Evolutionary conservation across 371 early-diverging fungal genomes (phyloP), one percentile per base, ranked within the genome.

Genomic region (Dinochytrium kinnereticum): DNA sequence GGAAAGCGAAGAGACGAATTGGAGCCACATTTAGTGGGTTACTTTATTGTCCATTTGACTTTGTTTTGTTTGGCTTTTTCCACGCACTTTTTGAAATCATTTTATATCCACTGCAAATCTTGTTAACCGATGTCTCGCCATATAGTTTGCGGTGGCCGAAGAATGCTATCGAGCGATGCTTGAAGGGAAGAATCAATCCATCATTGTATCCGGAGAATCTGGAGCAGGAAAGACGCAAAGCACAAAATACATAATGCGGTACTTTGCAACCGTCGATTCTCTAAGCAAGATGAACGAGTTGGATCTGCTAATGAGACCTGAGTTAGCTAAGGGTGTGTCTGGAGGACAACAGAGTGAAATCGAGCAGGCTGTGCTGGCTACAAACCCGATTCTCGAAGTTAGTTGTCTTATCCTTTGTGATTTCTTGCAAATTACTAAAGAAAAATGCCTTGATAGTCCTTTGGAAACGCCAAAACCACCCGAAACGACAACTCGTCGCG

Each of bases 381-480:
- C 99, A 68, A 98, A 99, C 83, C 98, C 99, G 26, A 95, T 99
- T 78, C 92, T 99, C 87, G 99, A 99, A 90, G 94, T 85, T 59
- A 49, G 68, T 39, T 24, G 24, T n/a, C n/a, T n/a, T n/a, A n/a
- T n/a, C n/a, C n/a, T n/a, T n/a, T n/a, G n/a, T n/a, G n/a, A n/a
- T n/a, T n/a, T n/a, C n/a, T n/a, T n/a, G n/a, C n/a, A n/a, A n/a
- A n/a, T n/a, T n/a, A n/a, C n/a, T n/a, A n/a, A n/a, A n/a, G n/a
- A n/a, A n/a, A n/a, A n/a, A n/a, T n/a, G n/a, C 39, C 66, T 66
- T 44, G 37, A 15, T 84, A 92, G 81, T 79, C 98, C 28, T 99
- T 99, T 85, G 99, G 99, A 81, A 99, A 99, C 88, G 97, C 99
- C 68, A 98, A 99, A 84, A 99, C 99, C n/a, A 95, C 96, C 0